Evolutionary conservation across 164 flowering plant genomes (phyloP), one percentile per base, ranked within the genome.

Genomic region (Macadamia tetraphylla): DNA sequence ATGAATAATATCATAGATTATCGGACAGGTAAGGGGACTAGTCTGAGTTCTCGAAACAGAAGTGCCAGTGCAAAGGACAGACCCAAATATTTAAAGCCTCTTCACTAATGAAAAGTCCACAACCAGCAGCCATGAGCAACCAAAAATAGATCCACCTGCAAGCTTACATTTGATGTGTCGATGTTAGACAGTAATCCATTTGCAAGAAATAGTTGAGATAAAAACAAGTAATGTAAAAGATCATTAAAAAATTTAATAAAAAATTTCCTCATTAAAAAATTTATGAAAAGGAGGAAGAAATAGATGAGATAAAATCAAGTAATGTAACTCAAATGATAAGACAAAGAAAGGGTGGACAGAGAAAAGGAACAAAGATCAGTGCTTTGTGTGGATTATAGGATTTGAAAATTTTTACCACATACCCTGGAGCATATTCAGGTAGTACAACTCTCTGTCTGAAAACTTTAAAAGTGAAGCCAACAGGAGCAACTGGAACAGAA

Each of bases 61-160:
- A 83, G 80, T 79, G 79, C 84, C 87, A 81, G 81, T 71, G 70
- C 29, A 81, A 77, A 88, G 81, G 83, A 92, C 94, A 82, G 80
- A 92, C 97, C 97, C 97, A 92, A 70, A 92, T 87, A 84, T 88
- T 88, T 73, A 92, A 80, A 79, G 96, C 92, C 81, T 87, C 94
- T 82, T 90, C 96, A 71, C 96, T 90, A 29, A 90, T 82, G 57
- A 90, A 90, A 78, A 91, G 92, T 69, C 90, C 97, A 78, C 82
- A 88, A 0, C 90, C 97, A 69, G 97, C 95, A 79, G 96, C 96
- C 91, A 90, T 90, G 58, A 92, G 89, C 77, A 92, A 76, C 92
- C 96, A 92, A 79, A 92, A 92, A 77, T 89, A 92, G 75, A 92
- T 46, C 96, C 97, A 92, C 78, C 97, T 89, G 87, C 71, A 81